Evolutionary conservation across 108 stramenopile species (phyloP), one percentile per base, ranked within the genome.

Genomic region (Seminavis robusta): DNA sequence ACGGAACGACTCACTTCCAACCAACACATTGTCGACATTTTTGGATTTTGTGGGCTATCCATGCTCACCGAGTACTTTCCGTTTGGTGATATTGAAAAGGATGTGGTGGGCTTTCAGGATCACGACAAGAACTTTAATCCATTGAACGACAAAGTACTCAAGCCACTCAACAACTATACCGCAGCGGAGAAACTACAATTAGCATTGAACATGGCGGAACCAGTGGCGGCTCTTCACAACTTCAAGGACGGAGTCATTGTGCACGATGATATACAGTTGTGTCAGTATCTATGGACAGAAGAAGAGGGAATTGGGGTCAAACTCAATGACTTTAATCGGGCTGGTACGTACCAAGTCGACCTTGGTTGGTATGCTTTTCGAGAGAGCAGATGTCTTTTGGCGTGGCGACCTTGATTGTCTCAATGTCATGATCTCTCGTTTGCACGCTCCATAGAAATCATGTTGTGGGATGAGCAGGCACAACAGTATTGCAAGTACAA

Each of bases 271-370:
- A 40, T 89, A 3, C 81, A 82, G 42, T 45, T 83, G 3, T 80
- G 78, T 33, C 91, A 93, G 61, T 89, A 83, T 50, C 53, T 93
- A 49, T 65, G 89, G 2, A 69, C 67, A 36, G 19, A 15, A 19
- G n/a, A n/a, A n/a, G 62, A 61, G 3, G 68, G 67, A 4, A 61
- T 40, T 16, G n/a, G n/a, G n/a, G 56, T 93, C 19, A 85, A 84
- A 43, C 31, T 93, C 29, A 93, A 89, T 48, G 91, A 93, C 63
- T 93, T 93, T 57, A 93, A 93, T 62, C 76, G 91, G 2, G n/a
- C n/a, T n/a, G n/a, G n/a, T n/a, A n/a, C n/a, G n/a, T n/a, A n/a
- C n/a, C n/a, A n/a, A n/a, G n/a, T n/a, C n/a, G n/a, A n/a, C n/a
- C n/a, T n/a, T n/a, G n/a, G n/a, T n/a, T n/a, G n/a, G n/a, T n/a